Conservation (phyloP, 2,329 filamentous ascomycete genomes). For the Stemphylium beticola region DNA sequence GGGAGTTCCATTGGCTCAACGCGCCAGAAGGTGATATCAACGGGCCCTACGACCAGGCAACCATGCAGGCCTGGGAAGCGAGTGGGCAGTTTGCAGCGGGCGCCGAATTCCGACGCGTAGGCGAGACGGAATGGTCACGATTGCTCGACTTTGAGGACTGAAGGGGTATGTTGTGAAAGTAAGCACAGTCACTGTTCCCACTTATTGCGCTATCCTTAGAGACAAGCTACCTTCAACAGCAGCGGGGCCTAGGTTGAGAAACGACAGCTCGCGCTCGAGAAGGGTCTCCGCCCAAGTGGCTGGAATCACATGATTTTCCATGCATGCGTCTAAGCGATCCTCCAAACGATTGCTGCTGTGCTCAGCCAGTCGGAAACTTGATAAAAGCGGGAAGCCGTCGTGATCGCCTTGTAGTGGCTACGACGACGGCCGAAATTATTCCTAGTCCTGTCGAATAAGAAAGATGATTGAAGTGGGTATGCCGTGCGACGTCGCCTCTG, state of each 20-base stretch:
- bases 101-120: constrained; percentile 64
- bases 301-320: constrained; percentile 34
- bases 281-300: constrained; percentile 2
- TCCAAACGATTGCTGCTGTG: constrained; percentile 25
- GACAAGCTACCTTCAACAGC: neutral
- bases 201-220: neutral
- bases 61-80: constrained; percentile 90
- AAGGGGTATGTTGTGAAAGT: constrained; percentile 1
- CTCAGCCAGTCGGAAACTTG: constrained; percentile 40
- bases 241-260: neutral
- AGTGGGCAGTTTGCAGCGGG: constrained; percentile 93
- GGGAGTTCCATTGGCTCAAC: constrained; percentile 94
- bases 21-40: constrained; percentile 80
- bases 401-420: constrained; percentile 27
- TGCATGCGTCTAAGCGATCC: constrained; percentile 42
- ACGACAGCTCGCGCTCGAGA: neutral
- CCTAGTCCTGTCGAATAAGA: constrained; percentile 24
- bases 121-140: constrained; percentile 52
- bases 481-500: constrained; percentile 28
- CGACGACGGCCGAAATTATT: constrained; percentile 15
- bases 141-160: constrained; percentile 48
- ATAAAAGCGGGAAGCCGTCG: constrained; percentile 29
- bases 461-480: constrained; percentile 17
- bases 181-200: neutral
- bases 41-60: constrained; percentile 82